phyloP scores from a whole-genome alignment of 2,329 filamentous ascomycete genomes.

The Curvularia lunata region DNA sequence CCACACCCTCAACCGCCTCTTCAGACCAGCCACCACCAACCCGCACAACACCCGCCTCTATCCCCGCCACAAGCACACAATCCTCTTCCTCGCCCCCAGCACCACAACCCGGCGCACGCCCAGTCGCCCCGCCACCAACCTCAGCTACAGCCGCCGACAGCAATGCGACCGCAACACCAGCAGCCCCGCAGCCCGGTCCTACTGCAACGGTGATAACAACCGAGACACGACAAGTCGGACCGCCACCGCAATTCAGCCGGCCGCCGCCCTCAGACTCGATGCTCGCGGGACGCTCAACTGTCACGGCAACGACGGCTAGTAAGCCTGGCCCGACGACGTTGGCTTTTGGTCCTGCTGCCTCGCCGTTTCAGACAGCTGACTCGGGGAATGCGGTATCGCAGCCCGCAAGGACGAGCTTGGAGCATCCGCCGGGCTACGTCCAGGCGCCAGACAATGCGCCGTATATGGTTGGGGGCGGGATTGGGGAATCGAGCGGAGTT shows the following conservation, averaged over 20 bases:
- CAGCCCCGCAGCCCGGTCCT: constrained; percentile 49
- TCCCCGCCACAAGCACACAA: constrained; percentile 42
- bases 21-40: constrained; percentile 41
- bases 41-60: constrained; percentile 38
- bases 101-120: constrained; percentile 51
- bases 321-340: constrained; percentile 48
- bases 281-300: constrained; percentile 50
- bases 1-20: constrained; percentile 49
- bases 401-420: constrained; percentile 32
- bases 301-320: constrained; percentile 40
- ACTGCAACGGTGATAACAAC: constrained; percentile 40
- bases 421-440: constrained; percentile 57
- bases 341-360: constrained; percentile 45
- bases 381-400: constrained; percentile 24
- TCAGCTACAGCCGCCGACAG: not conserved
- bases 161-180: constrained; percentile 34
- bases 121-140: constrained; percentile 31
- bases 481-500: constrained; percentile 36
- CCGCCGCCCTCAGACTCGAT: constrained; percentile 48
- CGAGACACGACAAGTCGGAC: constrained; percentile 34
- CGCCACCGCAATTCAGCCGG: constrained; percentile 50
- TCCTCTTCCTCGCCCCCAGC: constrained; percentile 36
- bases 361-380: constrained; percentile 36
- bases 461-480: constrained; percentile 51
- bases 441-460: constrained; percentile 52